Conservation (phyloP, 169 alveolate genomes). For the Babesia gibsoni region DNA sequence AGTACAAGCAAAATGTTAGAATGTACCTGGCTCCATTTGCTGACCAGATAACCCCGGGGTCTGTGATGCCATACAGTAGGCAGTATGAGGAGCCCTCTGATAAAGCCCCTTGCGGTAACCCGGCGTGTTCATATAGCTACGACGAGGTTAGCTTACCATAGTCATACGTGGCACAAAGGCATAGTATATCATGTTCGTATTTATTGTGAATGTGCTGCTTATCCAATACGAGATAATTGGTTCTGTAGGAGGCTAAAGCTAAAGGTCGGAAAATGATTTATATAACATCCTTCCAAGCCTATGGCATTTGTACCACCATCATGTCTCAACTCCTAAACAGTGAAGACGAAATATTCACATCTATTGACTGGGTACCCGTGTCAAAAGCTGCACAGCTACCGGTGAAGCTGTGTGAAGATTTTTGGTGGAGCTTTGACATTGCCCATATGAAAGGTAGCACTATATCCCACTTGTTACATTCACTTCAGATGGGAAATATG, state of each 20-base stretch:
- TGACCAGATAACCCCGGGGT: constrained; percentile 21
- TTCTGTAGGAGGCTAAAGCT: not conserved
- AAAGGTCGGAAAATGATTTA: not conserved
- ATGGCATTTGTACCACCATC: not conserved
- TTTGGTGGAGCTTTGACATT: constrained; percentile 59
- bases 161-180: no score
- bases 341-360: constrained; percentile 1
- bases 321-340: not conserved
- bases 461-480: no score
- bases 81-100: not conserved
- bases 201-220: not conserved
- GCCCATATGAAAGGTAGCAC: constrained; percentile 37
- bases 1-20: not conserved
- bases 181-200: no score
- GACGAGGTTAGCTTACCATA: not conserved
- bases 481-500: constrained; percentile 30
- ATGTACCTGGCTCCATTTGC: not conserved
- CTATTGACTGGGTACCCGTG: constrained; percentile 46
- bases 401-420: constrained; percentile 32
- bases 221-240: not conserved
- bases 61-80: constrained; percentile 15
- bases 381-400: constrained; percentile 31
- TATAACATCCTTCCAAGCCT: not conserved
- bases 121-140: not conserved
- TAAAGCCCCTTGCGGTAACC: not conserved